A percentile compares a stretch with the other conserved stretches of the same genome.
phyloP scores from a whole-genome alignment of 306 rosid species.

The Castanopsis chinensis region DNA sequence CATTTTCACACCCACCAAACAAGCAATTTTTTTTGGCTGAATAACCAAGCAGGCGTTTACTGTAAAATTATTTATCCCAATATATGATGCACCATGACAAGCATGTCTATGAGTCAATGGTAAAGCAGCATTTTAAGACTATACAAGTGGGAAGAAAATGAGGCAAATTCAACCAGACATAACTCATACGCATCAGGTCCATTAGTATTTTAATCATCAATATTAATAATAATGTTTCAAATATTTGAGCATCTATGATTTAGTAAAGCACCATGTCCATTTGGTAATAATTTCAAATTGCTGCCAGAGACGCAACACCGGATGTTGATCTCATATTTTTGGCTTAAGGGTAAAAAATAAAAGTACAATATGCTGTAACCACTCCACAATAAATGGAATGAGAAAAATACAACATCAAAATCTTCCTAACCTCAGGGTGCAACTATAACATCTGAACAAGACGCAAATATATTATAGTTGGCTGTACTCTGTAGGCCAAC shows the following conservation, averaged over 20 bases:
- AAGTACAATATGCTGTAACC: slow-evolving; percentile 14
- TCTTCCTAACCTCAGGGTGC: slow-evolving; percentile 18
- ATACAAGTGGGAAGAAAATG: background rate
- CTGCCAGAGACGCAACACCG: slow-evolving; percentile 11
- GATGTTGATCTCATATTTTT: slow-evolving; percentile 20
- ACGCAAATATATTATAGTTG: slow-evolving; percentile 10
- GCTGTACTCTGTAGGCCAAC: slow-evolving; percentile 7
- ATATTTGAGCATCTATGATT: slow-evolving; percentile 3
- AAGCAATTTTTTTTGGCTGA: background rate
- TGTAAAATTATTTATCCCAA: background rate
- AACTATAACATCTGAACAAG: slow-evolving; percentile 25
- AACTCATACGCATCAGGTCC: background rate
- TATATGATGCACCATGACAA: background rate
- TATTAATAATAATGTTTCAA: background rate
- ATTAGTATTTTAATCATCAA: background rate
- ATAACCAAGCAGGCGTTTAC: background rate
- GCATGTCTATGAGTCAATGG: background rate
- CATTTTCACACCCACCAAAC: background rate
- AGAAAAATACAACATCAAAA: slow-evolving; percentile 25
- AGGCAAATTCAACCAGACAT: background rate
- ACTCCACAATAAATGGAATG: slow-evolving; percentile 20
- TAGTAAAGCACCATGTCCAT: slow-evolving; percentile 19
- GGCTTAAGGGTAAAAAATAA: background rate
- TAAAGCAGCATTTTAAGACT: background rate
- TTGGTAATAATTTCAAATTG: slow-evolving; percentile 15